phyloP scores from a whole-genome alignment of 345 rosid genomes.

The Camelina sativa region DNA sequence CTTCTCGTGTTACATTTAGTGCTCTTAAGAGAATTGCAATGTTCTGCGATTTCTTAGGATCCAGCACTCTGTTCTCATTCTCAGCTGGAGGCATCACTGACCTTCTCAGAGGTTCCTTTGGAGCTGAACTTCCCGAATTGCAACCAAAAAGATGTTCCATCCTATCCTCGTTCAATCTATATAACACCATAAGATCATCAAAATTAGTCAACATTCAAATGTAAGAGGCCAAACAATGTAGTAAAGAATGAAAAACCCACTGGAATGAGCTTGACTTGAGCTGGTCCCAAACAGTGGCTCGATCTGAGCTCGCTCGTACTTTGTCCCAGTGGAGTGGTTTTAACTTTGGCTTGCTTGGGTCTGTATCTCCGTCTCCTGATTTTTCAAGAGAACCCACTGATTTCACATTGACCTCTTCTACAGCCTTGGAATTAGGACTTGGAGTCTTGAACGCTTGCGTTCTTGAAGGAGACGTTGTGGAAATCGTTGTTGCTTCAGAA shows the following conservation, averaged over 20 bases:
- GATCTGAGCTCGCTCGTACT: slow-evolving; percentile 91
- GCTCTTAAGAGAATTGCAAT: slow-evolving; percentile 95
- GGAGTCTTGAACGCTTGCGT: slow-evolving; percentile 51
- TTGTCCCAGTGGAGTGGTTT: slow-evolving; percentile 99
- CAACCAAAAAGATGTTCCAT: slow-evolving; percentile 97
- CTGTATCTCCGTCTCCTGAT: slow-evolving; percentile 66
- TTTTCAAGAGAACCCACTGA: slow-evolving; percentile 53
- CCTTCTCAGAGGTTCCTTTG: slow-evolving; percentile 68
- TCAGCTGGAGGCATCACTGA: slow-evolving; percentile 74
- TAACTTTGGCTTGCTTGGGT: slow-evolving; percentile 75
- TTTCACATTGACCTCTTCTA: slow-evolving; percentile 44
- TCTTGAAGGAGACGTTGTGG: slow-evolving; percentile 44
- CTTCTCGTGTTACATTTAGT: slow-evolving; percentile 90
- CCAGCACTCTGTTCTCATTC: slow-evolving; percentile 85
- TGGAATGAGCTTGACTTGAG: slow-evolving; percentile 94
- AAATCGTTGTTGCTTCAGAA: slow-evolving; percentile 42
- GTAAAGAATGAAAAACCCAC: slow-evolving; percentile 52
- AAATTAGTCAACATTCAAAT: slow-evolving; percentile 9
- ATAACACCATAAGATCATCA: slow-evolving; percentile 12
- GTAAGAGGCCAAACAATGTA: not conserved
- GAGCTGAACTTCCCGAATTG: slow-evolving; percentile 65
- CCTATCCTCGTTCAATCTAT: slow-evolving; percentile 90
- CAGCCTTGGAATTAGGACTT: slow-evolving; percentile 52
- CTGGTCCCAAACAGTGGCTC: slow-evolving; percentile 99
- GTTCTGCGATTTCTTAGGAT: slow-evolving; percentile 97